These are phyloP conservation scores for Smallanthus sonchifolius DNA, from an alignment of 129 eudicot species.

Conservation along the genomic window DNA sequence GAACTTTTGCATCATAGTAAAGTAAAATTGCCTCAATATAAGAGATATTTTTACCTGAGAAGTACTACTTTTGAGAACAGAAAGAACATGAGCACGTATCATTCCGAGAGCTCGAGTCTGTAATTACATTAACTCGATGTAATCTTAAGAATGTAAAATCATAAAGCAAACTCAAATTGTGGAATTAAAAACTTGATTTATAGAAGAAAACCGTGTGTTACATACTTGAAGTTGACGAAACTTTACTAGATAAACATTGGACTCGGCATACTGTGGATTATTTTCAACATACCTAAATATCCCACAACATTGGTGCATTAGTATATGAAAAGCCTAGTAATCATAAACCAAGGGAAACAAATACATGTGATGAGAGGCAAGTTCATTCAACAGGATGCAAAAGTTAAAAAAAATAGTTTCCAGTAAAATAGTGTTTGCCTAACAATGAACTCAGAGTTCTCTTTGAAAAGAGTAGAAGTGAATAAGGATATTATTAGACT, in stretches of 20 bases:
- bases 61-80: slow-evolving; percentile 83
- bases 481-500: background rate
- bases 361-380: background rate
- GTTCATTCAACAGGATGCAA: background rate
- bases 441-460: background rate
- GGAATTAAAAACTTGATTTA: background rate
- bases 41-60: slow-evolving; percentile 60
- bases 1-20: slow-evolving; percentile 8
- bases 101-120: slow-evolving; percentile 90
- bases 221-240: slow-evolving; percentile 96
- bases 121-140: background rate
- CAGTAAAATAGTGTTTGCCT: background rate
- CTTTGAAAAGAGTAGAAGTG: background rate
- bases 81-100: slow-evolving; percentile 84
- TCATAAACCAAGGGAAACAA: background rate
- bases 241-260: slow-evolving; percentile 87
- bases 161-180: slow-evolving; percentile 8
- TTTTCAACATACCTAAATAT: slow-evolving; percentile 77
- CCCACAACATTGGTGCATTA: background rate
- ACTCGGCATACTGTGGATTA: slow-evolving; percentile 99
- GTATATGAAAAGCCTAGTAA: slow-evolving; percentile 11
- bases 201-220: background rate
- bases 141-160: slow-evolving; percentile 2
- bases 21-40: background rate
- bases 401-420: background rate